Conservation (phyloP, 169 alveolate genomes). For the Eimeria sp. region DNA sequence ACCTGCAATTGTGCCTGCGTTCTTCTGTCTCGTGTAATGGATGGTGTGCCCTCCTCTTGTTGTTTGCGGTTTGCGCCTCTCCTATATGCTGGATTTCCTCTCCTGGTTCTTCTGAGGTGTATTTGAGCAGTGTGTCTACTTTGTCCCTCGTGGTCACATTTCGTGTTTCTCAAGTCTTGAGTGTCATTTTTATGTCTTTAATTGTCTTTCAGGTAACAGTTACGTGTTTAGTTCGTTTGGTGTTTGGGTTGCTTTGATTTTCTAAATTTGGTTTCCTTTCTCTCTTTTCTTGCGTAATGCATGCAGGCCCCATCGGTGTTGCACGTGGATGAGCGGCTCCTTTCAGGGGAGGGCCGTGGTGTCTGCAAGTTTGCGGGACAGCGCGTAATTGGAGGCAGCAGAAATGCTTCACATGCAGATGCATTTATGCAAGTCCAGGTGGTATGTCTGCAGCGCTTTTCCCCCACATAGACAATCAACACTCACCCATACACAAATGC, state of each 20-base stretch:
- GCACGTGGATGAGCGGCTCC: constrained; percentile 72
- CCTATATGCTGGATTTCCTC: background rate
- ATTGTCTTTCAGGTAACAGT: too few species aligned
- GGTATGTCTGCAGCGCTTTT: background rate
- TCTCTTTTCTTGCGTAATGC: background rate
- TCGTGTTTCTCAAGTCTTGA: background rate
- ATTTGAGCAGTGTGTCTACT: background rate
- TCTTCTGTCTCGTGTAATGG: background rate
- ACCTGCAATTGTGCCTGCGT: background rate
- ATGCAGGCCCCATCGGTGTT: constrained; percentile 18
- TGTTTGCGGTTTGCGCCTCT: background rate
- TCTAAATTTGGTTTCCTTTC: background rate
- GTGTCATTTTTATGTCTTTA: background rate
- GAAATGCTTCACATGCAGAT: constrained; percentile 31
- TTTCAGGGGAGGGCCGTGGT: constrained; percentile 69
- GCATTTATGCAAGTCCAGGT: constrained; percentile 39
- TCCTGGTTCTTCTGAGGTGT: background rate
- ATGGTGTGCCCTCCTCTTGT: background rate
- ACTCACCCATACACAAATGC: background rate
- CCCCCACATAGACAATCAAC: background rate
- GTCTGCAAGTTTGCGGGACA: constrained; percentile 50
- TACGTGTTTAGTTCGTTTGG: too few species aligned
- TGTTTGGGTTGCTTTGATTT: too few species aligned
- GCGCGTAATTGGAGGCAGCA: constrained; percentile 70
- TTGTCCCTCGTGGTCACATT: background rate